These are phyloP conservation scores for Sphaerosporella brunnea DNA, from an alignment of 495 filamentous ascomycete genomes.

Conservation along the genomic window DNA sequence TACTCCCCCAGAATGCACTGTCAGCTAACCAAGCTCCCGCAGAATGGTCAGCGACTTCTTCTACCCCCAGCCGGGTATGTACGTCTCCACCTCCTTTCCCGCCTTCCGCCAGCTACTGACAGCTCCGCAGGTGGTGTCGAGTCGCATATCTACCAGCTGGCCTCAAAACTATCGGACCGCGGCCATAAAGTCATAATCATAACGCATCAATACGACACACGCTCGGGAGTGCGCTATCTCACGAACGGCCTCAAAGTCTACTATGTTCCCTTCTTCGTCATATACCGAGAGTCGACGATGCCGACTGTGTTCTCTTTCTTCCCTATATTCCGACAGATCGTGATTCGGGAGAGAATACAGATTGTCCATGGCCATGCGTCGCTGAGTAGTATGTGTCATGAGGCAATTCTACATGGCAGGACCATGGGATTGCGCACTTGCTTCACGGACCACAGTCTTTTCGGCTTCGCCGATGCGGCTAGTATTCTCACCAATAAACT, in stretches of 20 bases:
- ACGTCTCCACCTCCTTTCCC: not conserved
- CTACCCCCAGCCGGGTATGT: constrained; percentile 74
- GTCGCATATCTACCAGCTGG: constrained; percentile 95
- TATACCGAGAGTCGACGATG: constrained; percentile 87
- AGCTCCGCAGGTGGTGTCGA: constrained; percentile 58
- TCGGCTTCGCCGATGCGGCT: constrained; percentile 90
- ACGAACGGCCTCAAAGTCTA: constrained; percentile 98
- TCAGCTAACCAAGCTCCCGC: constrained; percentile 13
- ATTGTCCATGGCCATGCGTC: constrained; percentile 95
- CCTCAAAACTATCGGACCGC: constrained; percentile 85
- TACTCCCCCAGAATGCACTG: not conserved
- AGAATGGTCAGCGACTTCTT: constrained; percentile 99
- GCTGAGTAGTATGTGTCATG: constrained; percentile 78
- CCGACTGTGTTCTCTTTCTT: constrained; percentile 98
- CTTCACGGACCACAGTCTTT: constrained; percentile 95
- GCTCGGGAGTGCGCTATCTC: constrained; percentile 86
- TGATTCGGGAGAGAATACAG: constrained; percentile 81
- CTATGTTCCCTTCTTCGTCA: constrained; percentile 86
- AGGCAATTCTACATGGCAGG: constrained; percentile 83
- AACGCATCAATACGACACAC: constrained; percentile 84
- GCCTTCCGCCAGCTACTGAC: constrained; percentile 16
- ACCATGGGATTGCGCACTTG: constrained; percentile 94
- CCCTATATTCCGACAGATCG: constrained; percentile 86
- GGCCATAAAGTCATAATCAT: constrained; percentile 97
- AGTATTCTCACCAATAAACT: constrained; percentile 95